These are phyloP conservation scores for Acanthamoeba healyi DNA, from an alignment of 208 protist species.

Conservation along the genomic window DNA sequence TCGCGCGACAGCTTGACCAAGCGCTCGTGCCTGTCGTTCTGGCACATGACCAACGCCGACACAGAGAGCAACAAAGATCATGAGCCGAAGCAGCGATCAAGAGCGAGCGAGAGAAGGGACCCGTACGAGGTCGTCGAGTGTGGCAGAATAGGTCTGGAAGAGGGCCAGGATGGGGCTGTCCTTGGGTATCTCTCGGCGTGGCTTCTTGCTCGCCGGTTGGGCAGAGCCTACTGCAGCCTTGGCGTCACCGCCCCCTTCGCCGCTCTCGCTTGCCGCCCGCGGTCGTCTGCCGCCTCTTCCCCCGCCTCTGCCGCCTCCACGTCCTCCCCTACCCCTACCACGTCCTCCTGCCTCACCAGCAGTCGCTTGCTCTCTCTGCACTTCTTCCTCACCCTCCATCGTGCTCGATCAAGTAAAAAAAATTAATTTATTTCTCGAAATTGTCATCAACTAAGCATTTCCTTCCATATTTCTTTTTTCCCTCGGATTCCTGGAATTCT, in stretches of 20 bases:
- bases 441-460: background rate
- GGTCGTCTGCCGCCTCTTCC: background rate
- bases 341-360: background rate
- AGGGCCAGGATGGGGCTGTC: slow-evolving; percentile 40
- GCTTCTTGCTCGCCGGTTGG: slow-evolving; percentile 3
- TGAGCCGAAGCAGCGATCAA: background rate
- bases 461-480: background rate
- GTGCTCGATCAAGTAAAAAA: background rate
- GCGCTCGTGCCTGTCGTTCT: slow-evolving; percentile 85
- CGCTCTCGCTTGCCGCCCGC: background rate
- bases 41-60: background rate
- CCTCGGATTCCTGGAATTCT: background rate
- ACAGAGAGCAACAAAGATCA: background rate
- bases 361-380: background rate
- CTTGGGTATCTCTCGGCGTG: slow-evolving; percentile 35
- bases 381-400: background rate
- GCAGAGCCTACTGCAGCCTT: background rate
- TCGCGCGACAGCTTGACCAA: slow-evolving; percentile 83
- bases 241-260: background rate
- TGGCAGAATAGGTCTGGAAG: slow-evolving; percentile 14
- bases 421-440: background rate
- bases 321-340: background rate
- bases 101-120: too few relatives aligned
- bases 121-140: slow-evolving; percentile 16
- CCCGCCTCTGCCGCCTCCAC: background rate